Conservation (phyloP, 352 stramenopile species). For the Poterioochromonas sp. region DNA sequence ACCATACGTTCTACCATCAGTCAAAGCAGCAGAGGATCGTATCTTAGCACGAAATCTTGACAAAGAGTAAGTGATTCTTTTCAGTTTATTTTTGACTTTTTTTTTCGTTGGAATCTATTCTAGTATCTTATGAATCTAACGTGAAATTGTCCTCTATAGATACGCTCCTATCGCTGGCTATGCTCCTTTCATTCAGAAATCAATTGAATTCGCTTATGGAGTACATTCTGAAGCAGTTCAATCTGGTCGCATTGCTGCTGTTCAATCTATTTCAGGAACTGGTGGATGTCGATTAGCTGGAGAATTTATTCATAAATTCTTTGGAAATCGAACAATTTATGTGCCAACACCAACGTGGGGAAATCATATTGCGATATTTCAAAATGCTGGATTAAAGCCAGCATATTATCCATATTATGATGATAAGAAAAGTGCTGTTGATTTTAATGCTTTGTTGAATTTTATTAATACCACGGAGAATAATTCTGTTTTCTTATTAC, state of each 20-base stretch:
- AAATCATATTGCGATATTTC: conserved; percentile 92
- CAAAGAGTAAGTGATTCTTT: conserved; percentile 83
- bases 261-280: conserved; percentile 95
- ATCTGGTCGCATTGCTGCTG: conserved; percentile 84
- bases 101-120: conserved; percentile 1
- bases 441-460: conserved; percentile 70
- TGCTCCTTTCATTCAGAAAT: conserved; percentile 86
- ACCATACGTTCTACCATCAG: conserved; percentile 89
- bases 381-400: conserved; percentile 59
- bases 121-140: not conserved
- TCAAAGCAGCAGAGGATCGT: conserved; percentile 88
- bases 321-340: conserved; percentile 81
- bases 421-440: conserved; percentile 47
- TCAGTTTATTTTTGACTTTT: not conserved
- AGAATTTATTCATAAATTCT: conserved; percentile 83
- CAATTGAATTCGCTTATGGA: conserved; percentile 90
- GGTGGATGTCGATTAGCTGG: conserved; percentile 88
- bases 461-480: conserved; percentile 85
- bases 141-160: no score
- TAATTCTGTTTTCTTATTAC: conserved; percentile 83
- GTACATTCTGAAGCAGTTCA: conserved; percentile 76
- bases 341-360: conserved; percentile 97
- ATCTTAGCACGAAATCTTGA: conserved; percentile 82
- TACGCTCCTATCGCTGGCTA: conserved; percentile 68
- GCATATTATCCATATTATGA: conserved; percentile 78